A percentile compares a stretch with the other conserved stretches of the same genome.
phyloP scores from a whole-genome alignment of 2,329 filamentous ascomycete species.

The Berkeleyomyces basicola region DNA sequence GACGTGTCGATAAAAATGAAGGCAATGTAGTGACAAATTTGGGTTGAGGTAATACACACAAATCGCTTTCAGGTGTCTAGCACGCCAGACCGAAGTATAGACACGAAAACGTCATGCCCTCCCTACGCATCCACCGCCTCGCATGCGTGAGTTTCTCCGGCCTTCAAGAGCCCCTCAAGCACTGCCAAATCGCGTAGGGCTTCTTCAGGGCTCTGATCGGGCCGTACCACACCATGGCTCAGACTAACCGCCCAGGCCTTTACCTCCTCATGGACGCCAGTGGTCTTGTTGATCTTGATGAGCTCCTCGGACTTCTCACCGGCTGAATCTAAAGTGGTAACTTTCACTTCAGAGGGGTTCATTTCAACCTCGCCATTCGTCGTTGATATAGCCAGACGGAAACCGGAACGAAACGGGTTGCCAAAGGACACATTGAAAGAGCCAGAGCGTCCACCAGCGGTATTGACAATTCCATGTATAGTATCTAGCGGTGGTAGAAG shows the following conservation, averaged over 20 bases:
- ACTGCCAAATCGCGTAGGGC: conserved; percentile 46
- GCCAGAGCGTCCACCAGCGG: conserved; percentile 37
- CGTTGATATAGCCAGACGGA: conserved; percentile 39
- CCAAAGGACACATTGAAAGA: conserved; percentile 42
- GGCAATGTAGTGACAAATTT: too few species aligned
- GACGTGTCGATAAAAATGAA: too few species aligned
- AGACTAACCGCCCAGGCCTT: conserved; percentile 42
- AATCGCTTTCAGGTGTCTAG: too few species aligned
- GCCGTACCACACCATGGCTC: conserved; percentile 28
- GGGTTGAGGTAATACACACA: too few species aligned
- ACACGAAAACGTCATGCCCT: too few species aligned
- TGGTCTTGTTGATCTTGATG: conserved; percentile 21
- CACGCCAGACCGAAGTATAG: too few species aligned
- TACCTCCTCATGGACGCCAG: conserved; percentile 42
- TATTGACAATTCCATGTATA: conserved; percentile 40
- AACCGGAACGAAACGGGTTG: conserved; percentile 31
- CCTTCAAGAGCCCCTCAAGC: conserved; percentile 23
- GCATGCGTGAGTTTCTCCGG: conserved; percentile 8
- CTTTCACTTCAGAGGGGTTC: conserved; percentile 27
- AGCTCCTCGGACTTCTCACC: conserved; percentile 19
- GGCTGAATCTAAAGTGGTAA: conserved; percentile 21
- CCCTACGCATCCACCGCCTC: neutral
- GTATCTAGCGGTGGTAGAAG: conserved; percentile 52
- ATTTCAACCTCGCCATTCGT: conserved; percentile 40
- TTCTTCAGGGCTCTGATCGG: conserved; percentile 38